These are phyloP conservation scores for Sporodiniella umbellata DNA, from an alignment of 371 early-diverging fungal genomes.

Conservation along the genomic window DNA sequence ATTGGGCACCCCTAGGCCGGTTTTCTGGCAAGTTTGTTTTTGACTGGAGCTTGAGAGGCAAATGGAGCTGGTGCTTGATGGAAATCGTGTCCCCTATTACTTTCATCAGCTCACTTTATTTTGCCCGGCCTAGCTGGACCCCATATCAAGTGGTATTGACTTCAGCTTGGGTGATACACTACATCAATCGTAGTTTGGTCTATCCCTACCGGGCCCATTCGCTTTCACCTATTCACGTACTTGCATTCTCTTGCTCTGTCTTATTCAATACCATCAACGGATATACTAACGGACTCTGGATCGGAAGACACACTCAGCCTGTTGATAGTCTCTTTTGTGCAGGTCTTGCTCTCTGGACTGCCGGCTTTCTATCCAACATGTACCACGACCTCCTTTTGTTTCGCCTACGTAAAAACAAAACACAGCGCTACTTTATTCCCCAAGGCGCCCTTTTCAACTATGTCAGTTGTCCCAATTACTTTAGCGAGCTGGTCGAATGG, in stretches of 20 bases:
- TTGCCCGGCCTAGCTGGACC: slow-evolving; percentile 16
- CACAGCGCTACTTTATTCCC: slow-evolving; percentile 52
- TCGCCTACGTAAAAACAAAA: slow-evolving; percentile 23
- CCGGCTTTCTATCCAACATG: slow-evolving; percentile 53
- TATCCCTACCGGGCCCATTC: slow-evolving; percentile 51
- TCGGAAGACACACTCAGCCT: slow-evolving; percentile 16
- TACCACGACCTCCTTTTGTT: slow-evolving; percentile 55
- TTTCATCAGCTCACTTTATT: slow-evolving; percentile 17
- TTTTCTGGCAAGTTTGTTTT: slow-evolving; percentile 25
- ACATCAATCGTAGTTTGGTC: slow-evolving; percentile 53
- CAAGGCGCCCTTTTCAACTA: slow-evolving; percentile 50
- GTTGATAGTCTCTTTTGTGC: slow-evolving; percentile 4
- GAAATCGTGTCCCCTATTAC: slow-evolving; percentile 34
- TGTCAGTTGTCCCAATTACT: slow-evolving; percentile 65
- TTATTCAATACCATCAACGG: slow-evolving; percentile 60
- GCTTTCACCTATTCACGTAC: slow-evolving; percentile 46
- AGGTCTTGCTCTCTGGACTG: slow-evolving; percentile 43
- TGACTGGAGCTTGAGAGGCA: slow-evolving; percentile 26
- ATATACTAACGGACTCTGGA: slow-evolving; percentile 59
- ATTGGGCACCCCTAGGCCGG: slow-evolving; percentile 25
- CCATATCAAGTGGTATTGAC: slow-evolving; percentile 24
- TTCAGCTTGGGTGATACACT: slow-evolving; percentile 54
- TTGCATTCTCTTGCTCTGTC: slow-evolving; percentile 17
- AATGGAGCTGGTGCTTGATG: slow-evolving; percentile 42
- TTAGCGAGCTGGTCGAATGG: slow-evolving; percentile 67